phyloP scores from a whole-genome alignment of 306 rosid genomes.

The Corylus heterophylla region DNA sequence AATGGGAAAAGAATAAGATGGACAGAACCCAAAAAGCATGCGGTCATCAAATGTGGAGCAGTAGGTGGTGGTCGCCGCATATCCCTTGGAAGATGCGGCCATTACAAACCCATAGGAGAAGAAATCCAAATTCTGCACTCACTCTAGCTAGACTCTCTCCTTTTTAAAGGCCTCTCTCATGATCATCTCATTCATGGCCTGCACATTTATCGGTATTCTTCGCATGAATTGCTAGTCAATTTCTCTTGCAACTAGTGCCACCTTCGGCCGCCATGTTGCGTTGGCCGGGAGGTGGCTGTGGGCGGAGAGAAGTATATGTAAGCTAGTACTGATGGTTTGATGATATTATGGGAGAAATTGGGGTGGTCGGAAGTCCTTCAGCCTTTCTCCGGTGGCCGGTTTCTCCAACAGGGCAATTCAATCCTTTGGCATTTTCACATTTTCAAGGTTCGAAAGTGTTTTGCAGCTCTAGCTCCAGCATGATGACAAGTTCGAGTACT shows the following conservation, averaged over 20 bases:
- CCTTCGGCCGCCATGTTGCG: neutral
- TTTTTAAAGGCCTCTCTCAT: conserved; percentile 17
- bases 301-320: neutral
- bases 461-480: neutral
- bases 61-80: conserved; percentile 46
- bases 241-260: neutral
- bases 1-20: neutral
- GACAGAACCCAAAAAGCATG: neutral
- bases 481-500: neutral
- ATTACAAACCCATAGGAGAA: conserved; percentile 20
- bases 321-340: neutral
- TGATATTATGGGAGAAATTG: conserved; percentile 18
- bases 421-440: conserved; percentile 50
- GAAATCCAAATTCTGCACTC: neutral
- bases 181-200: neutral
- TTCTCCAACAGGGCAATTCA: conserved; percentile 48
- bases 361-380: conserved; percentile 1
- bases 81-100: conserved; percentile 55
- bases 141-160: neutral
- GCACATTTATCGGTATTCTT: neutral
- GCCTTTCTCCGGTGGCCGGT: conserved; percentile 1
- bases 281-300: neutral
- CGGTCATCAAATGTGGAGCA: conserved; percentile 22
- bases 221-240: neutral
- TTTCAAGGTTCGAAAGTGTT: conserved; percentile 2